Evolutionary conservation across 2,329 filamentous ascomycete genomes (phyloP), one percentile per base, ranked within the genome.

Genomic region (Trichoderma simmonsii): DNA sequence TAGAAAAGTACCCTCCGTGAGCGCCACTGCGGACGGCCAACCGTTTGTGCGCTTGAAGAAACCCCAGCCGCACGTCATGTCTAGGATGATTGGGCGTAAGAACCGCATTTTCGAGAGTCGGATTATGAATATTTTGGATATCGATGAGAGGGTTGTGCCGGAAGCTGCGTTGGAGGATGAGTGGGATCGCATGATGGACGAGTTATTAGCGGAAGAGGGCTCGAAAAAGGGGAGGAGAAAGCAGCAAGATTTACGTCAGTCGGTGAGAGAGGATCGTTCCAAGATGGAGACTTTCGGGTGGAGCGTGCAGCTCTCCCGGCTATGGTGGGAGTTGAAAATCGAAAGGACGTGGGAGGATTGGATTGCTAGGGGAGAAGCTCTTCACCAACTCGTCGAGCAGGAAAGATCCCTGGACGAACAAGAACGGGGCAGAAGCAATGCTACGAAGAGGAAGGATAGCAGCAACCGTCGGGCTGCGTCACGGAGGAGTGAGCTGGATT

Each of bases 41-140:
- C 88, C 91, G 0, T 91, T 94, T 76, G 79, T 95, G 32, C 88
- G 92, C 43, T 80, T 91, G 59, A 85, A 83, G 73, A 92, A 92
- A 79, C 90, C 90, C 5, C 91, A 94, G 79, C 86, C 90, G 2
- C 77, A 78, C 0, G 80, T 81, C n/a, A 80, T 95, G 24, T 87
- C 85, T n/a, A 82, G 86, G 9, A 84, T 91, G 18, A 76, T 95
- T 2, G 82, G 84, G 11, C 82, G 87, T 64, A 88, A 88, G 76
- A 79, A 86, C 21, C 73, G 77, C 4, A 78, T 81, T 51, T 85
- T 85, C n/a, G 80, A 84, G 57, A 78, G 78, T 59, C 81, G 84
- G 18, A 79, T 86, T 14, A 72, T 81, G 61, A 77, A 77, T 18
- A 76, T 84, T 1, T 73, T 83, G 9, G 76, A 80, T 7, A 75